phyloP scores from a whole-genome alignment of 768 basidiomycete genomes.

The Mrakia frigida region DNA sequence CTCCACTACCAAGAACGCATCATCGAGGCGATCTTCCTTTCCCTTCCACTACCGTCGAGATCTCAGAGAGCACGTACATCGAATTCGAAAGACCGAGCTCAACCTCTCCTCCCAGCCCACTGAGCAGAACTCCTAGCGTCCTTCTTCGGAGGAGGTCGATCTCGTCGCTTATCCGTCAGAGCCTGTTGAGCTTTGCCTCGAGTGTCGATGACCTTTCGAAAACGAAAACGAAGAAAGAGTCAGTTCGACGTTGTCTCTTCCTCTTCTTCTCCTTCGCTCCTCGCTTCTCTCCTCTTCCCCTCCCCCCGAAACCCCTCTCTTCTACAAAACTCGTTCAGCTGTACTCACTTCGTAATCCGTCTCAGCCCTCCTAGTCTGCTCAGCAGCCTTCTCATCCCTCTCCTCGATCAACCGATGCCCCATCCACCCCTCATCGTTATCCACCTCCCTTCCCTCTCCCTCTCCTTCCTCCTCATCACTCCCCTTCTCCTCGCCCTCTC shows the following conservation, averaged over 20 bases:
- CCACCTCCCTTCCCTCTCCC: constrained; percentile 20
- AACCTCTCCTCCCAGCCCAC: constrained; percentile 15
- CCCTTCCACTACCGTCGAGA: too few species aligned
- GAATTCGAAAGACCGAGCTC: not conserved
- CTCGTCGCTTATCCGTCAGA: not conserved
- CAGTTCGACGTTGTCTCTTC: not conserved
- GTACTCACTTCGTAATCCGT: constrained; percentile 30
- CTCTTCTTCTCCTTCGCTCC: not conserved
- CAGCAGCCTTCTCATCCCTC: constrained; percentile 13
- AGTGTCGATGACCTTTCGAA: constrained; percentile 24
- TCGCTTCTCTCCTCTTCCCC: not conserved
- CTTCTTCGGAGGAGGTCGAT: constrained; percentile 12
- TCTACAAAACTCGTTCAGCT: too few species aligned
- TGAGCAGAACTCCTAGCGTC: constrained; percentile 4
- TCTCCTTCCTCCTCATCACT: not conserved
- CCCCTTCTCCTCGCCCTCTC: constrained; percentile 1
- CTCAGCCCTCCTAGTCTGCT: constrained; percentile 27
- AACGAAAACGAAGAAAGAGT: not conserved
- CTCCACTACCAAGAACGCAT: too few species aligned
- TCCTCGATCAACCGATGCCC: constrained; percentile 25
- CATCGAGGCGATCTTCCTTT: too few species aligned
- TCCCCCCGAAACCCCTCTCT: not conserved
- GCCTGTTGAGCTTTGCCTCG: constrained; percentile 6
- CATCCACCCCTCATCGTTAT: constrained; percentile 28
- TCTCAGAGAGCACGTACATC: not conserved